A percentile compares a stretch with the other conserved stretches of the same genome.
phyloP scores from a whole-genome alignment of 331 rosid species.

The Erythrophleum ivorense region DNA sequence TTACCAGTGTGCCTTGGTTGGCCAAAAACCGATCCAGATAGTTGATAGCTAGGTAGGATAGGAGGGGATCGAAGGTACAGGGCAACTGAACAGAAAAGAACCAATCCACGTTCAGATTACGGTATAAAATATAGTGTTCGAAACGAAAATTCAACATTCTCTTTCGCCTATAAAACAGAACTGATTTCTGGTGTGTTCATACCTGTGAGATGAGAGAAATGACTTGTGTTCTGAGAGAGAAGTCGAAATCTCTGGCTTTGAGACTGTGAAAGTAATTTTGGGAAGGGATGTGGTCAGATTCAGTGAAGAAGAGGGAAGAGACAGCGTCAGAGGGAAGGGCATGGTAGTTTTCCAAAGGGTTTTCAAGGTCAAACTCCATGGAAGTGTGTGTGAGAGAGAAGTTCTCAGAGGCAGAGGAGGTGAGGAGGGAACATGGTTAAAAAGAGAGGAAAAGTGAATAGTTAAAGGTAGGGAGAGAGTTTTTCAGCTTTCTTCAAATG shows the following conservation, averaged over 20 bases:
- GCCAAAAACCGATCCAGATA: slow-evolving; percentile 90
- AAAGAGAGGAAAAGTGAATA: slow-evolving; percentile 22
- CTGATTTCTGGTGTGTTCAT: not conserved
- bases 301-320: slow-evolving; percentile 69
- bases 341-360: slow-evolving; percentile 69
- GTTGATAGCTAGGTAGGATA: slow-evolving; percentile 80
- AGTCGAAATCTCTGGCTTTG: slow-evolving; percentile 48
- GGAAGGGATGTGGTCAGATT: slow-evolving; percentile 86
- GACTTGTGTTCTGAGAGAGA: slow-evolving; percentile 63
- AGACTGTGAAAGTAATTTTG: slow-evolving; percentile 58
- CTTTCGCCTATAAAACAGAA: too few relatives aligned
- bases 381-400: not conserved
- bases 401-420: not conserved
- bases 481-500: slow-evolving; percentile 45
- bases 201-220: slow-evolving; percentile 61
- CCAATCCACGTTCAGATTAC: not conserved
- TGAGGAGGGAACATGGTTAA: slow-evolving; percentile 43
- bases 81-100: slow-evolving; percentile 54
- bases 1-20: slow-evolving; percentile 70
- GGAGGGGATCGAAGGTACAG: slow-evolving; percentile 60
- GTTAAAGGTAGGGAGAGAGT: slow-evolving; percentile 32
- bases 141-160: not conserved
- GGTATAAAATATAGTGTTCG: not conserved
- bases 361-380: slow-evolving; percentile 95
- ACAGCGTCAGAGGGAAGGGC: slow-evolving; percentile 51